Conservation (phyloP, 2,329 filamentous ascomycete genomes). For the Camptophora hylomeconis region DNA sequence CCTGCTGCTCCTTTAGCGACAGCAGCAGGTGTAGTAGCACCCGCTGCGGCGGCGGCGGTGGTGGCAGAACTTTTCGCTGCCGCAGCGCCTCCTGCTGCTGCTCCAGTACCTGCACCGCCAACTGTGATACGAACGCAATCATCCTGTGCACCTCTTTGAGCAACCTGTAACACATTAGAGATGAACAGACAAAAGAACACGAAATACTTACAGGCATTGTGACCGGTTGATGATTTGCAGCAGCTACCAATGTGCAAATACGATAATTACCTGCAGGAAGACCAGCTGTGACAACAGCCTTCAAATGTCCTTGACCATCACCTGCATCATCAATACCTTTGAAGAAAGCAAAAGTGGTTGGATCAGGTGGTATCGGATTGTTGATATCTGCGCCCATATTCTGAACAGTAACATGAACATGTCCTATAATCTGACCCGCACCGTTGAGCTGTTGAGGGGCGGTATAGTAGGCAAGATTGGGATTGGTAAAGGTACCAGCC, state of each 20-base stretch:
- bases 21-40: too few relatives aligned
- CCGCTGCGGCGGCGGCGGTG: too few relatives aligned
- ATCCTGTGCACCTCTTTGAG: conserved; percentile 54
- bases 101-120: too few relatives aligned
- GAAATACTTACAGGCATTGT: conserved; percentile 34
- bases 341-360: conserved; percentile 42
- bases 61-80: too few relatives aligned
- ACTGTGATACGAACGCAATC: conserved; percentile 51
- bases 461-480: conserved; percentile 40
- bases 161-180: conserved; percentile 28
- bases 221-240: conserved; percentile 52
- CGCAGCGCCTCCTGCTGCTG: too few relatives aligned
- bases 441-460: conserved; percentile 38
- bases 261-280: conserved; percentile 52
- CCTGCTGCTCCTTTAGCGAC: too few relatives aligned
- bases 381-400: conserved; percentile 28
- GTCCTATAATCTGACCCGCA: conserved; percentile 26
- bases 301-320: conserved; percentile 41
- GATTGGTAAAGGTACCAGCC: conserved; percentile 44
- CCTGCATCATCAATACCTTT: conserved; percentile 48
- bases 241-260: conserved; percentile 48
- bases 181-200: too few relatives aligned
- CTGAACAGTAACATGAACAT: conserved; percentile 37
- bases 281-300: conserved; percentile 42
- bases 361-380: conserved; percentile 24